These are phyloP conservation scores for Fusarium irregulare DNA, from an alignment of 2,329 filamentous ascomycete genomes.

Conservation along the genomic window DNA sequence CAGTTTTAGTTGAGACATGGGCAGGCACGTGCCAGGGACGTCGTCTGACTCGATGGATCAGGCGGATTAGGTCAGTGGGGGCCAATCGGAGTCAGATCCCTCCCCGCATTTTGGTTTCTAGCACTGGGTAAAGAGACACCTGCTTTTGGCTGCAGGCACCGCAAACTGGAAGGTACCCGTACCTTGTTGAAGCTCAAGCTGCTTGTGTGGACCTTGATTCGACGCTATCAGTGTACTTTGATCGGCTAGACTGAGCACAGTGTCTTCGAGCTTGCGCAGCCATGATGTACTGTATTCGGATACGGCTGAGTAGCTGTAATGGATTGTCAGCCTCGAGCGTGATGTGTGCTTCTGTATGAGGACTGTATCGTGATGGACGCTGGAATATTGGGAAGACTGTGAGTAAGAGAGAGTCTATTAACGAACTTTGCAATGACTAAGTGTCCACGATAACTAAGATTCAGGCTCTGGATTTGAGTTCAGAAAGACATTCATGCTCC, in stretches of 20 bases:
- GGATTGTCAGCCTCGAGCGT: constrained; percentile 10
- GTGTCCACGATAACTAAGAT: neutral
- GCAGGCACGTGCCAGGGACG: constrained; percentile 47
- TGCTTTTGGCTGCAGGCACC: constrained; percentile 25
- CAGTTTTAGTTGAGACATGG: constrained; percentile 37
- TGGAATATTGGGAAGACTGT: neutral
- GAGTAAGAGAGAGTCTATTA: too few species aligned
- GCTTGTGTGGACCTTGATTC: constrained; percentile 14
- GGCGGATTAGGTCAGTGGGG: constrained; percentile 43
- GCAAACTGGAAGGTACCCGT: constrained; percentile 39
- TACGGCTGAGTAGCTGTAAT: constrained; percentile 23
- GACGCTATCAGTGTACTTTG: constrained; percentile 33
- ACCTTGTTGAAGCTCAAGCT: constrained; percentile 38
- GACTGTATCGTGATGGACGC: neutral
- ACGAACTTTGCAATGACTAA: neutral
- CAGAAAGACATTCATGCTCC: constrained; percentile 11
- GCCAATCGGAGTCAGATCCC: constrained; percentile 44
- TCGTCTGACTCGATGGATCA: constrained; percentile 49
- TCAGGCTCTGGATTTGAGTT: neutral
- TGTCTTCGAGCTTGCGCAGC: constrained; percentile 13
- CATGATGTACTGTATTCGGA: constrained; percentile 37
- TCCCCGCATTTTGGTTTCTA: constrained; percentile 45
- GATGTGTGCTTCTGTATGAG: neutral
- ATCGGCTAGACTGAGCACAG: constrained; percentile 17
- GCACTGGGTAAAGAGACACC: constrained; percentile 36